Base-by-base conservation (phyloP, 2,329 filamentous ascomycete genomes). In the Rhinocladiella similis region DNA sequence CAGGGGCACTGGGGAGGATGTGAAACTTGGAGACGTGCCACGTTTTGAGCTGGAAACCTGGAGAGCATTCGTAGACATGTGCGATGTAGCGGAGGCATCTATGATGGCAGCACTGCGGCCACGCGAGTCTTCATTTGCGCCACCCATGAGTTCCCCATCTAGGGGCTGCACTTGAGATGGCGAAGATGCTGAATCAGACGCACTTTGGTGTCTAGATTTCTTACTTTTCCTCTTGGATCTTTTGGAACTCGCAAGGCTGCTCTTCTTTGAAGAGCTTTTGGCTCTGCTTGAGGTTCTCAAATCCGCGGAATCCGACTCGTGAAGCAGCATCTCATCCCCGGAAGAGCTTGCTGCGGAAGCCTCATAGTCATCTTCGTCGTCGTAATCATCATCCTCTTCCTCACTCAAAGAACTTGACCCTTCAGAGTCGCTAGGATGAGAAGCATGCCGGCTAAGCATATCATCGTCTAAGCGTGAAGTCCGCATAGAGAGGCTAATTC, bases 401-500 rank as follows among this genome's bases (percentile, higher is more conserved):
- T 54, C 57, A 27, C 19, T 50, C 13, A 51, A 59, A 3, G 54
- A 54, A n/a, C 63, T 62, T 16, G 76, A 76, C 13, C 72, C 72
- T 54, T 80, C 77, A 47, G 75, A 78, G 3, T 74, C 73, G 46
- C 74, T 78, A 12, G 71, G 72, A 36, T 78, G 73, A 54, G 75
- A 77, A 13, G 78, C 72, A 56, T 72, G 69, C 47, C 61, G 56
- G 49, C 78, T 75, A 3, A 89, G 75, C 10, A 88, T 80, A 20
- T 84, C 81, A 54, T 83, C 80, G 7, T 84, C 80, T 1, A 95
- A 73, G 53, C 85, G 84, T 62, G 91, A 88, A 2, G 89, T 91
- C 61, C 86, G 86, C 73, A 93, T 92, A 1, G 87, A 87, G 59
- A 90, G 78, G 62, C 78, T 89, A 19, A 89, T 79, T 2, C 86